Evolutionary conservation across 2,329 filamentous ascomycete species (phyloP).

Genomic region (Ascochyta clinopodiicola): DNA sequence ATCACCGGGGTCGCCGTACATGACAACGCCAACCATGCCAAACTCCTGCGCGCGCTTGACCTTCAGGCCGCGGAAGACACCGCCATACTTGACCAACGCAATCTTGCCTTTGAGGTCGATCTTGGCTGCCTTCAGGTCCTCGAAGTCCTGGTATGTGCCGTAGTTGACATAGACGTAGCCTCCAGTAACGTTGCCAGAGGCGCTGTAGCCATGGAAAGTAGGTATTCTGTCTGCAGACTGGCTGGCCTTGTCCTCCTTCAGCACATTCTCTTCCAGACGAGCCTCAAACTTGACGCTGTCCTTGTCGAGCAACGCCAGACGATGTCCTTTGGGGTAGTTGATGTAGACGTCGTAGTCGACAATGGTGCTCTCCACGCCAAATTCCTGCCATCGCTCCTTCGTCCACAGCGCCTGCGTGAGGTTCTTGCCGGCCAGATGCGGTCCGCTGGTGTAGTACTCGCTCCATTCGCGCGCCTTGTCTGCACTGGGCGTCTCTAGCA

Average conservation of each 20-base stretch:
- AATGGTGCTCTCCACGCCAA: slow-evolving; percentile 55
- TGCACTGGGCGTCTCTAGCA: slow-evolving; percentile 61
- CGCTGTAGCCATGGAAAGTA: slow-evolving; percentile 94
- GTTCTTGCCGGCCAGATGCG: slow-evolving; percentile 60
- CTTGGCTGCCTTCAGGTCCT: slow-evolving; percentile 78
- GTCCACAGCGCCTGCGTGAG: slow-evolving; percentile 60
- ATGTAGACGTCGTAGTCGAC: slow-evolving; percentile 60
- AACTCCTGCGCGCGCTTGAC: slow-evolving; percentile 91
- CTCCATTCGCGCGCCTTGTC: slow-evolving; percentile 59
- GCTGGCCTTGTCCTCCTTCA: slow-evolving; percentile 83
- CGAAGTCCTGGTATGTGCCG: slow-evolving; percentile 83
- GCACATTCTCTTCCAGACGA: slow-evolving; percentile 79
- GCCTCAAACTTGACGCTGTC: slow-evolving; percentile 73
- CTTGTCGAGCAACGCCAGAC: slow-evolving; percentile 54
- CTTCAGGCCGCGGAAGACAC: slow-evolving; percentile 87
- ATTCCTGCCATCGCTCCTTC: slow-evolving; percentile 56
- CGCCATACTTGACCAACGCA: slow-evolving; percentile 83
- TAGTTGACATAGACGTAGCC: slow-evolving; percentile 91
- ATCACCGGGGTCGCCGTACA: slow-evolving; percentile 89
- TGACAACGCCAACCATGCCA: slow-evolving; percentile 82
- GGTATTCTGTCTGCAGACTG: slow-evolving; percentile 75
- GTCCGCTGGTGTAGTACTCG: slow-evolving; percentile 58
- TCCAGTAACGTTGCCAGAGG: slow-evolving; percentile 88
- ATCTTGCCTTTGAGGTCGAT: slow-evolving; percentile 83
- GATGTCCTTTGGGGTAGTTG: slow-evolving; percentile 58